These are phyloP conservation scores for Erythrophleum fordii DNA, from an alignment of 306 rosid species.

Conservation along the genomic window DNA sequence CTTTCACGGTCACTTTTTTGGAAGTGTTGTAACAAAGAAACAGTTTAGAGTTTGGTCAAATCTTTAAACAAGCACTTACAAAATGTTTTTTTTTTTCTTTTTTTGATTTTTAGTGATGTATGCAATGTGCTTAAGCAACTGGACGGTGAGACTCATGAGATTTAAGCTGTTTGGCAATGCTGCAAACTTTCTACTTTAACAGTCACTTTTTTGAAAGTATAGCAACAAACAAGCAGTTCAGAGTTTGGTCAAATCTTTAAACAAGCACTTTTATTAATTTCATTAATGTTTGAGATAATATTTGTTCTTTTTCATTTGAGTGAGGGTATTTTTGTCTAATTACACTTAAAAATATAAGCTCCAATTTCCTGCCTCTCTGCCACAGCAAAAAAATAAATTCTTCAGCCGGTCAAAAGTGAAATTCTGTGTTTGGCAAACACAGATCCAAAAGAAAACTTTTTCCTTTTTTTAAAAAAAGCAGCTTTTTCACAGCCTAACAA, in stretches of 20 bases:
- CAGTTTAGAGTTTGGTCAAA: not conserved
- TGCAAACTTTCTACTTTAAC: not conserved
- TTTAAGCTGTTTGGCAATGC: not conserved
- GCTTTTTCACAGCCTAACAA: not conserved
- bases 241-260: not conserved
- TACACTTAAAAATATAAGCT: not conserved
- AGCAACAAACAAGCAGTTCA: not conserved
- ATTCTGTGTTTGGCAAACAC: not conserved
- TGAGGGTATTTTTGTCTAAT: not conserved
- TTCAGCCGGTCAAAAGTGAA: not conserved
- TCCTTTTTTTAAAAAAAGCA: not conserved
- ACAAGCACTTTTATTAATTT: too few relatives aligned
- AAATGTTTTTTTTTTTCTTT: too few relatives aligned
- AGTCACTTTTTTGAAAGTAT: not conserved
- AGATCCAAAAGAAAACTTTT: not conserved
- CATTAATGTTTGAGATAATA: not conserved
- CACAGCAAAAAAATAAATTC: not conserved
- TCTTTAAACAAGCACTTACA: not conserved
- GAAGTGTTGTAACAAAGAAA: not conserved
- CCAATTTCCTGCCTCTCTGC: not conserved
- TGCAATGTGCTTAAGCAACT: slow-evolving; percentile 2
- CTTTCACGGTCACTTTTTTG: not conserved
- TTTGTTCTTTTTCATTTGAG: not conserved
- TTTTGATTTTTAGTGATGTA: slow-evolving; percentile 8
- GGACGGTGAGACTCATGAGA: slow-evolving; percentile 24